phyloP scores from a whole-genome alignment of 2,329 filamentous ascomycete species.

The Grosmannia huntii region DNA sequence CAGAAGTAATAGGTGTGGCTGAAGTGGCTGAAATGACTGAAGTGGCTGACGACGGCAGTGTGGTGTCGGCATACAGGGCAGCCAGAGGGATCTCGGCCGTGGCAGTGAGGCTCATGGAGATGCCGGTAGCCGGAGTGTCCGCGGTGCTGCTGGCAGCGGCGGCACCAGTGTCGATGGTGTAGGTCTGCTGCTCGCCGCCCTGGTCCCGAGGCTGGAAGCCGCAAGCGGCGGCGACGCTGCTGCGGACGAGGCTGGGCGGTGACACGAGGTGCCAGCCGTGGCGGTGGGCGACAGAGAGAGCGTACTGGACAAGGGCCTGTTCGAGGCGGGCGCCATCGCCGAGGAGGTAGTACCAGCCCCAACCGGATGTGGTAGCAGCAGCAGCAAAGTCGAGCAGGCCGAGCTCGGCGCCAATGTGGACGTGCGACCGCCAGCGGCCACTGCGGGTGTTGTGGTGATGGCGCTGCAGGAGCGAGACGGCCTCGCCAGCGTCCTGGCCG shows the following conservation, averaged over 20 bases:
- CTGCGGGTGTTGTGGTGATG: not conserved
- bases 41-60: constrained; percentile 32
- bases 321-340: constrained; percentile 89
- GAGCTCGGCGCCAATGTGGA: constrained; percentile 76
- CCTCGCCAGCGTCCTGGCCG: constrained; percentile 24
- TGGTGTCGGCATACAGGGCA: constrained; percentile 69
- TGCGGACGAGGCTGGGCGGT: constrained; percentile 84
- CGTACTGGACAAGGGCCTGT: constrained; percentile 82
- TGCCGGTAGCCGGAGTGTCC: constrained; percentile 39
- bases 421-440: constrained; percentile 54
- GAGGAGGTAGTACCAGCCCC: constrained; percentile 97
- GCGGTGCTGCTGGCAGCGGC: constrained; percentile 26
- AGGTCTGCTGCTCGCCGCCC: constrained; percentile 85
- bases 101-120: constrained; percentile 60
- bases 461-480: constrained; percentile 9
- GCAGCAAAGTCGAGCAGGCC: constrained; percentile 80
- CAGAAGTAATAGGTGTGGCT: not conserved
- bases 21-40: constrained; percentile 33
- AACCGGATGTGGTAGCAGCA: constrained; percentile 72
- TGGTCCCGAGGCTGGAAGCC: constrained; percentile 90
- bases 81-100: constrained; percentile 94
- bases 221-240: constrained; percentile 78
- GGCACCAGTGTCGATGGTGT: constrained; percentile 54
- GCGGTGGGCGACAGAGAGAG: constrained; percentile 57
- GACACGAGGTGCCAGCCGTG: constrained; percentile 70